Evolutionary conservation across 306 rosid species (phyloP).

Genomic region (Vigna reflexopilosa): DNA sequence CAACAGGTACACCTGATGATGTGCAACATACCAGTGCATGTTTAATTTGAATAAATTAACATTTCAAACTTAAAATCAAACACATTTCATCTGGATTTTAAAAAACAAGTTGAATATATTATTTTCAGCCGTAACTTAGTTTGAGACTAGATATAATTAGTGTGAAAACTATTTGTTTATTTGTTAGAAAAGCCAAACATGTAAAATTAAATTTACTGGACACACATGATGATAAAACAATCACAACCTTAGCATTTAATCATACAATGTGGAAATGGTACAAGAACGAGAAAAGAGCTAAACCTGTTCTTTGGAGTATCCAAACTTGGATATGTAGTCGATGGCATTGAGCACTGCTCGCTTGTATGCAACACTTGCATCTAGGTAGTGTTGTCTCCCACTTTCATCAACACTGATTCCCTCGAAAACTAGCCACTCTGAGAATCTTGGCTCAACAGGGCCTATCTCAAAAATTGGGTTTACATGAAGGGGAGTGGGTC

Average conservation of each 20-base stretch:
- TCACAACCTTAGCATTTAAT: background rate
- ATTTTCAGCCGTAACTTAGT: background rate
- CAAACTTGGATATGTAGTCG: conserved; percentile 80
- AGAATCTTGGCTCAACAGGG: conserved; percentile 90
- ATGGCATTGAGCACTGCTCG: conserved; percentile 79
- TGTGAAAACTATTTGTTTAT: too few relatives aligned
- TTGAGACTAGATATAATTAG: background rate
- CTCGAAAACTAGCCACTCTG: conserved; percentile 90
- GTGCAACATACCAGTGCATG: conserved; percentile 9
- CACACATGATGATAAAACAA: background rate
- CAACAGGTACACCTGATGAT: conserved; percentile 69
- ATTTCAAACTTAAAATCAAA: background rate
- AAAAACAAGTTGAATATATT: background rate
- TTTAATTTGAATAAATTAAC: background rate
- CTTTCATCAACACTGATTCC: conserved; percentile 86
- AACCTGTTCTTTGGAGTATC: conserved; percentile 89
- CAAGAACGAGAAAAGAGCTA: background rate
- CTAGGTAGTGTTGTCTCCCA: conserved; percentile 85
- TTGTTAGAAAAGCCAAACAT: too few relatives aligned
- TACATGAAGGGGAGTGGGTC: conserved; percentile 87
- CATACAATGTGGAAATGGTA: background rate
- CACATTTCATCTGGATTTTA: background rate
- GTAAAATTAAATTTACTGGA: too few relatives aligned
- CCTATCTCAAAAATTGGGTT: conserved; percentile 93
- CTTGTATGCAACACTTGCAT: conserved; percentile 85